Base-by-base conservation (phyloP, 1,284 basidiomycete genomes). In the Golubevia sp. region DNA sequence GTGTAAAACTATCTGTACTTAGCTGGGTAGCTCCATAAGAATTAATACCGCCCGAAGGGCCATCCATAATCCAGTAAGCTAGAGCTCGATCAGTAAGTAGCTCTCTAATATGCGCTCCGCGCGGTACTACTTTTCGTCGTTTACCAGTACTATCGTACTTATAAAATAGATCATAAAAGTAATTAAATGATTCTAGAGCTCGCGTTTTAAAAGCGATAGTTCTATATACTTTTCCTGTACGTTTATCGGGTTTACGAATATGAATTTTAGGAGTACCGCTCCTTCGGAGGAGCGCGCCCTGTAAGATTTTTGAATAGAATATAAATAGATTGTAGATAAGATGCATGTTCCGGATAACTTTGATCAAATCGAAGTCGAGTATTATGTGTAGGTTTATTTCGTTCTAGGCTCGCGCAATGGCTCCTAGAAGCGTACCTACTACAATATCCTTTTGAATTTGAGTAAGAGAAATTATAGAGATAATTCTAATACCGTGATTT, bases 1-100 rank as follows among this genome's bases (percentile, higher is more conserved):
- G 38, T 59, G 58, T 59, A 34, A 59, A 59, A 34, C 49, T 59
- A 59, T 54, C 21, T 54, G 58, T 59, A 54, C 48, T 38, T 54
- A 54, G 48, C n/a, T 50, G 3, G 38, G 50, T 52, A 23, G 13
- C 24, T 50, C 55, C 51, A 54, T 51, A 50, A 20, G n/a, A 21
- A 51, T n/a, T 59, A 30, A 18, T 25, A 7, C 30, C 2, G 51
- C 58, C 50, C n/a, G n/a, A n/a, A n/a, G n/a, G n/a, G 26, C 55
- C 58, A 59, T 51, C 50, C 51, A 59, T 59, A 59, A 54, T 51
- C 49, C 58, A 59, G 52, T 38, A 18, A 13, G 56, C 56, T 58
- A 58, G 58, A 25, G 49, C n/a, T n/a, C n/a, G n/a, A n/a, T n/a
- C n/a, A 25, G 21, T 59, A 54, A 59, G 49, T 18, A 30, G 26